Evolutionary conservation across 2,329 filamentous ascomycete species (phyloP).

Genomic region (Pyrenophora teres): DNA sequence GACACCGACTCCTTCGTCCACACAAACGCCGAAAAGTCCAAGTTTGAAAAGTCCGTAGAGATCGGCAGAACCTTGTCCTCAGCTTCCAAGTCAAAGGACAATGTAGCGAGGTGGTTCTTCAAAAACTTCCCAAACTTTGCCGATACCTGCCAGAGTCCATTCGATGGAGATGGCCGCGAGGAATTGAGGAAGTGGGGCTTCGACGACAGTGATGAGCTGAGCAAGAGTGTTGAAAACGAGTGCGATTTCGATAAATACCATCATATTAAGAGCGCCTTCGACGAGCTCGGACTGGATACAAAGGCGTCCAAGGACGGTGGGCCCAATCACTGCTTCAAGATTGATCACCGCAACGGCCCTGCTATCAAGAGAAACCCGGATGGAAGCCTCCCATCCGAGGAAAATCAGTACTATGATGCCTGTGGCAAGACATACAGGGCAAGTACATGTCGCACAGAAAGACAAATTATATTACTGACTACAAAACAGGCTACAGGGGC

Average conservation of each 20-base stretch:
- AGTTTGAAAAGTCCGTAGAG: conserved; percentile 7
- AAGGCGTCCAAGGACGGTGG: conserved; percentile 12
- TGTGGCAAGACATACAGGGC: conserved; percentile 13
- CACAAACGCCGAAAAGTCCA: background rate
- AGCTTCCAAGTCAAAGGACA: conserved; percentile 14
- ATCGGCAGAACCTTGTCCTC: conserved; percentile 8
- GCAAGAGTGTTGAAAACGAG: conserved; percentile 7
- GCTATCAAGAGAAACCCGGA: conserved; percentile 13
- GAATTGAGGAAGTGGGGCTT: conserved; percentile 17
- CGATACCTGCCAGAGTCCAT: conserved; percentile 9
- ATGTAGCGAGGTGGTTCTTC: conserved; percentile 15
- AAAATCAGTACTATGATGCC: conserved; percentile 15
- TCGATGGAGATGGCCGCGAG: conserved; percentile 9
- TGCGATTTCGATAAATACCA: conserved; percentile 20
- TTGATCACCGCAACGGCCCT: conserved; percentile 14
- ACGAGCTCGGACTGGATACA: conserved; percentile 13
- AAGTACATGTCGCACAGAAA: no score
- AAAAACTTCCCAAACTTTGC: conserved; percentile 10
- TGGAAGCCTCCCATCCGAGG: conserved; percentile 5
- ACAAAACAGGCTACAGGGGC: conserved; percentile 8
- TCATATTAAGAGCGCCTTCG: conserved; percentile 12
- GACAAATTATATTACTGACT: background rate
- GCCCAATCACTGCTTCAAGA: conserved; percentile 14
- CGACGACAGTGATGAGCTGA: conserved; percentile 8
- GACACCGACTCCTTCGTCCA: background rate